Evolutionary conservation across 2,329 filamentous ascomycete genomes (phyloP), one percentile per base, ranked within the genome.

Genomic region (Fusarium denticulatum): DNA sequence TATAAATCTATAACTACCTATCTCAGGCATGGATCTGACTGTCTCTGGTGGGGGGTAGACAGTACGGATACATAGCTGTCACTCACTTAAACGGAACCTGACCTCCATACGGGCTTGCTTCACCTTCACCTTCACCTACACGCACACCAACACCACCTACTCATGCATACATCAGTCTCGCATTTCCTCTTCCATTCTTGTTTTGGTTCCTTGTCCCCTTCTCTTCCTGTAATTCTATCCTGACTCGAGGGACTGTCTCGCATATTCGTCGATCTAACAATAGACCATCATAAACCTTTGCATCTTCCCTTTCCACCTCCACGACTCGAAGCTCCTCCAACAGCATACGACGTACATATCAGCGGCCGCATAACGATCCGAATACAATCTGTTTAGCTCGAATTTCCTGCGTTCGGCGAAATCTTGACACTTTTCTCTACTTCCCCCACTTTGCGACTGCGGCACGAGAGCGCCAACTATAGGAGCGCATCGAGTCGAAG

Each of bases 121-220:
- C 43, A 42, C 40, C 36, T 37, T 10, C 36, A 39, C 37, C 37
- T 39, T 14, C 42, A 56, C 46, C 32, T 63, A 39, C 34, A 40
- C 45, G 32, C 53, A 36, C 43, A 43, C n/a, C 34, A 40, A 36
- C 26, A 53, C n/a, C 56, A 60, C 49, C 32, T 64, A 63, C 45
- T 43, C 55, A 58, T 32, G 32, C 45, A 53, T 67, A 70, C 72
- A 75, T 52, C 58, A 60, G 63, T 39, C 64, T 55, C 62, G 58
- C 46, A 57, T 62, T 39, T 49, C 52, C 43, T 53, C 46, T 60
- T 46, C 40, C 24, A 39, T 62, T 64, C 67, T 64, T 64, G 59
- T 63, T 62, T 67, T 55, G 30, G 49, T 62, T 71, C 49, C 47
- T 69, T 58, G 40, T 57, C 37, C 40, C 37, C 32, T 65, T 45